Evolutionary conservation across 1,284 basidiomycete genomes (phyloP), one percentile per base, ranked within the genome.

Genomic region (Sparassis latifolia): DNA sequence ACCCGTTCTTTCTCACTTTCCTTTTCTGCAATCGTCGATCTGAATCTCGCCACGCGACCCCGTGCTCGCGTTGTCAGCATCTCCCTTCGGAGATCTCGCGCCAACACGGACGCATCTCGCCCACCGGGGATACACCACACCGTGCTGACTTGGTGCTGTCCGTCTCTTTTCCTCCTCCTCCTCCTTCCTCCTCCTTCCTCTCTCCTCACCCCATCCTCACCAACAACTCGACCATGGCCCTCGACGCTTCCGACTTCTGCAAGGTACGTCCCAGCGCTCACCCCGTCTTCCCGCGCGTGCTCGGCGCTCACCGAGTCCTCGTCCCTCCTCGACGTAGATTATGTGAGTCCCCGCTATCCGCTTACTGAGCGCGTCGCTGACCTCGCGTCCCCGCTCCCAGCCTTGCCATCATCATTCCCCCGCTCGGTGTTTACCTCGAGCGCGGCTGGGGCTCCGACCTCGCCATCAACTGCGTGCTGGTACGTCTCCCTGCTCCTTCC

Each of bases 351-450:
- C 39, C 45, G 44, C 33, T 47, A 20, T 20, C 20, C 20, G 10
- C 20, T 6, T n/a, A 38, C 47, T 45, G 9, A 28, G 9, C 29
- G 32, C 45, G 41, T 33, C 42, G 20, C 50, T 28, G 50, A 35
- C 52, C 53, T 41, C 20, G 20, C 20, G 20, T 20, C 20, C 20
- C 20, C 20, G 20, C 20, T 20, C 20, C 39, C 61, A 76, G 87
- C 54, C 61, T 82, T 53, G 88, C 88, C 53, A 74, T 91, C 69
- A 60, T 91, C 65, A 58, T 91, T 27, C 89, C 89, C 4, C 89
- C 89, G 50, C 61, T 92, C 1, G 88, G 83, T 50, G 89, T 92
- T 9, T 88, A 89, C 69, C 68, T 92, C 12, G 88, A 91, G 68
- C 75, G 83, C 52, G 89, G 88, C 28, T 89, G 86, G 62, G 71